Evolutionary conservation across 371 early-diverging fungal species (phyloP), one percentile per base, ranked within the genome.

Genomic region (Rhizomucor miehei): DNA sequence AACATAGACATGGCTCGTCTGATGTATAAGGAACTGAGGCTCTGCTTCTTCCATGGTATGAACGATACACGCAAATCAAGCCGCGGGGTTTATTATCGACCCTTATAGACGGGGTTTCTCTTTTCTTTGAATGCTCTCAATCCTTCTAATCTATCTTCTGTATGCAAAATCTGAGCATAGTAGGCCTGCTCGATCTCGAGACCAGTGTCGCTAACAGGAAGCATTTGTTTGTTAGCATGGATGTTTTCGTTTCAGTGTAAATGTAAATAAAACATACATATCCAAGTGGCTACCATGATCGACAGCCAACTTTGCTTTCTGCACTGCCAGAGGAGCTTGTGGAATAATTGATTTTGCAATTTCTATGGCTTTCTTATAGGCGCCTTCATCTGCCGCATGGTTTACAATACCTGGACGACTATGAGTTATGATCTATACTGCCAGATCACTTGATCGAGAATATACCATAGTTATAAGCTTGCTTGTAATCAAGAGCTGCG

Each of bases 121-220:
- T 95, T 92, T 64, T 89, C 90, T 39, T 73, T 80, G 74, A 89
- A 90, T 0, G 92, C 89, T 36, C 45, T 41, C 46, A 85, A 59
- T 59, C 95, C 98, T 73, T 98, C 98, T 54, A 95, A 57, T 44
- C 97, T 77, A 74, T 98, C 98, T 62, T 95, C 84, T 1, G 98
- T 95, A 1, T 91, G 95, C 57, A 98, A 89, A 14, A 97, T 86
- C 57, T 92, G 91, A 1, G 90, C 92, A 65, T 98, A 98, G 69
- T 95, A 97, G n/a, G 87, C 76, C 68, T 97, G 91, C 68, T 98
- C 98, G 43, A 95, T 76, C 29, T 91, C 91, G 54, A 98, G 73
- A 0, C 95, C 97, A 24, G 90, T 84, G 36, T 88, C 82, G 49
- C 89, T 90, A 62, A 5, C 48, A 44, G 41, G 21, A 5, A 29